Conservation (phyloP, 2,329 filamentous ascomycete species). For the Claviceps monticola region DNA sequence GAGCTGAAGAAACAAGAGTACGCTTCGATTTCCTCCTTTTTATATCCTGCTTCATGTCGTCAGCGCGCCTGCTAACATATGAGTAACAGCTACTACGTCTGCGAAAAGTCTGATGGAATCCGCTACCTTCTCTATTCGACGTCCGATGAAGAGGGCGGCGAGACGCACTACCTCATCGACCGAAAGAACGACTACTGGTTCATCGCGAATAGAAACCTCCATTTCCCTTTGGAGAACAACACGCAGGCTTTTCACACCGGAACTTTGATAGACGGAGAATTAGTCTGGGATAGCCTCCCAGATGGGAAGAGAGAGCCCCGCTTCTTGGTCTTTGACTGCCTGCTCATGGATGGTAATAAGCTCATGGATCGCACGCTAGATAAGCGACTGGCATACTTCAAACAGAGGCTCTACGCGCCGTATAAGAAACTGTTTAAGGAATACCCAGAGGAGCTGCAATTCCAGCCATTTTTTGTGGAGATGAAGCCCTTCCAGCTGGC, state of each 20-base stretch:
- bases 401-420: constrained; percentile 59
- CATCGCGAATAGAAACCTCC: constrained; percentile 53
- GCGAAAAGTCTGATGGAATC: constrained; percentile 95
- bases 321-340: constrained; percentile 87
- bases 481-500: constrained; percentile 82
- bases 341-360: constrained; percentile 64
- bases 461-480: constrained; percentile 67
- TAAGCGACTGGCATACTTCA: constrained; percentile 79
- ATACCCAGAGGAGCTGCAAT: constrained; percentile 54
- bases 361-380: constrained; percentile 71
- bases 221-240: constrained; percentile 63
- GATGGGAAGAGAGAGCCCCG: constrained; percentile 57
- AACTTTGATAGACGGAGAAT: constrained; percentile 83
- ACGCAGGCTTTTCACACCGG: constrained; percentile 57
- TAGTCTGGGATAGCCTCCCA: constrained; percentile 69
- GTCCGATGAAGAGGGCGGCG: constrained; percentile 41
- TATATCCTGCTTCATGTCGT: neutral
- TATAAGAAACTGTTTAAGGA: constrained; percentile 49
- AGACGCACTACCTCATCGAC: constrained; percentile 87
- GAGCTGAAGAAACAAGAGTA: constrained; percentile 70
- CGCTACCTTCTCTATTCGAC: constrained; percentile 90
- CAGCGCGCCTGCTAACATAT: constrained; percentile 4
- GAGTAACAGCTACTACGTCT: constrained; percentile 73
- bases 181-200: constrained; percentile 96
- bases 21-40: constrained; percentile 11